These are phyloP conservation scores for Tuber magnatum DNA, from an alignment of 495 filamentous ascomycete genomes.

Conservation along the genomic window DNA sequence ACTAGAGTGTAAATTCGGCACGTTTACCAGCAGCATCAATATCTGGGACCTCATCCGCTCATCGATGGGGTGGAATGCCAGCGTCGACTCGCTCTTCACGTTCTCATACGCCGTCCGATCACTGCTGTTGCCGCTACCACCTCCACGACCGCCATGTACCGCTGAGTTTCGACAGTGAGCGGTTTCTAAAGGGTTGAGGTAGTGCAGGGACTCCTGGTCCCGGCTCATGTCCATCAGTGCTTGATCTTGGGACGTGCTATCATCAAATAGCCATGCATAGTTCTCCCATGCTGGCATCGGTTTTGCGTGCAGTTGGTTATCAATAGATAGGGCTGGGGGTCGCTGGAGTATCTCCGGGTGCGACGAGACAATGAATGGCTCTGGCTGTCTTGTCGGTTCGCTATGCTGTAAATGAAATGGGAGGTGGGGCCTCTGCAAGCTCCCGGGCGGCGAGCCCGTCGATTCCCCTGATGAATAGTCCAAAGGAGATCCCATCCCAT, in stretches of 20 bases:
- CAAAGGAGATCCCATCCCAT: conserved; percentile 25
- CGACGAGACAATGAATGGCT: conserved; percentile 31
- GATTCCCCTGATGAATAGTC: conserved; percentile 34
- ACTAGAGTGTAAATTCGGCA: conserved; percentile 35
- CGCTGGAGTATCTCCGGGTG: conserved; percentile 38
- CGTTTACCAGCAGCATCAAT: conserved; percentile 32
- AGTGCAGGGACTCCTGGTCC: conserved; percentile 30
- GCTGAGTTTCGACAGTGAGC: conserved; percentile 34
- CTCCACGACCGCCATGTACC: conserved; percentile 27
- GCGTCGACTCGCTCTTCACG: conserved; percentile 21
- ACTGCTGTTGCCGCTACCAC: background rate
- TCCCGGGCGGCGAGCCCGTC: conserved; percentile 25
- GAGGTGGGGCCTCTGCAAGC: conserved; percentile 36
- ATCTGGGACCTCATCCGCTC: conserved; percentile 35
- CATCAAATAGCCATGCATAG: conserved; percentile 40
- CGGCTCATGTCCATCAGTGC: conserved; percentile 35
- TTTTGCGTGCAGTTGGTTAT: conserved; percentile 33
- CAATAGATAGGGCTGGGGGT: conserved; percentile 30
- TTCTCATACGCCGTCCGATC: conserved; percentile 16
- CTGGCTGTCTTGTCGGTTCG: conserved; percentile 38
- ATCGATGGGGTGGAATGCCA: conserved; percentile 39
- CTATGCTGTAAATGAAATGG: conserved; percentile 40
- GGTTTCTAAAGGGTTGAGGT: conserved; percentile 37
- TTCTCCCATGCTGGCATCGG: conserved; percentile 40
- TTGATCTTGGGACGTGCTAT: conserved; percentile 36